Conservation (phyloP, 2,329 filamentous ascomycete species). For the Arthrobotrys megalospora region DNA sequence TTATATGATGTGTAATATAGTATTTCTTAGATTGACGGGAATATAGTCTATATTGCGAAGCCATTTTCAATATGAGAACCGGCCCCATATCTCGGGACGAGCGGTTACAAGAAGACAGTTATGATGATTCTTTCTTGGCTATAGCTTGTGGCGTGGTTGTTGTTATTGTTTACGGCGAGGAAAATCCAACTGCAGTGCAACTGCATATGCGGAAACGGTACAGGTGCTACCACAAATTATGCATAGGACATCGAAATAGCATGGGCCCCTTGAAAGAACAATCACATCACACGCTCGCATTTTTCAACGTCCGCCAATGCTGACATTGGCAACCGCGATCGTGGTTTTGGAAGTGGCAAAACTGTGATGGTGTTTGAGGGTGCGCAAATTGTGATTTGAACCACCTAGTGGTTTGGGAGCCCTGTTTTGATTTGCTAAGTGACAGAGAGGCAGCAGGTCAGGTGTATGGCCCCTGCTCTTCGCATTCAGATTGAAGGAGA, state of each 20-base stretch:
- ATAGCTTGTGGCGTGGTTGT: not conserved
- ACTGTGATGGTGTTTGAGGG: not conserved
- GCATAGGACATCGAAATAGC: conserved; percentile 1
- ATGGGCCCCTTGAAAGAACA: not conserved
- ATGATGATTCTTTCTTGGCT: not conserved
- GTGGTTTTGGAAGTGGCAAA: not conserved
- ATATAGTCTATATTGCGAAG: not conserved
- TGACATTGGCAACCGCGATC: not conserved
- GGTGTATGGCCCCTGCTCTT: not conserved
- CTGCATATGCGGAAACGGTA: conserved; percentile 15
- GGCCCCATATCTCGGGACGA: not conserved
- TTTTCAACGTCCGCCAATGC: not conserved
- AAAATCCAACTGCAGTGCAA: conserved; percentile 20
- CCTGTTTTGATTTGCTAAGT: conserved; percentile 25
- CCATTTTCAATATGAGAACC: not conserved
- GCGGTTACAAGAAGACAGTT: conserved; percentile 13
- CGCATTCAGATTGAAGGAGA: not conserved
- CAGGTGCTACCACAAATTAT: not conserved
- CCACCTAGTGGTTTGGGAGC: conserved; percentile 1
- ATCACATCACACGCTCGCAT: not conserved
- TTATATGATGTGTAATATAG: not conserved
- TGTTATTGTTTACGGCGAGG: conserved; percentile 9
- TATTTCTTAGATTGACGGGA: not conserved
- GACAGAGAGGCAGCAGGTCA: conserved; percentile 19
- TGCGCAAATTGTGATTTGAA: not conserved